Percentiles rank a stretch among this genome's conserved stretches.
These are phyloP conservation scores for Pedinophyceae sp. DNA, from an alignment of 139 green algal genomes.

Conservation along the genomic window DNA sequence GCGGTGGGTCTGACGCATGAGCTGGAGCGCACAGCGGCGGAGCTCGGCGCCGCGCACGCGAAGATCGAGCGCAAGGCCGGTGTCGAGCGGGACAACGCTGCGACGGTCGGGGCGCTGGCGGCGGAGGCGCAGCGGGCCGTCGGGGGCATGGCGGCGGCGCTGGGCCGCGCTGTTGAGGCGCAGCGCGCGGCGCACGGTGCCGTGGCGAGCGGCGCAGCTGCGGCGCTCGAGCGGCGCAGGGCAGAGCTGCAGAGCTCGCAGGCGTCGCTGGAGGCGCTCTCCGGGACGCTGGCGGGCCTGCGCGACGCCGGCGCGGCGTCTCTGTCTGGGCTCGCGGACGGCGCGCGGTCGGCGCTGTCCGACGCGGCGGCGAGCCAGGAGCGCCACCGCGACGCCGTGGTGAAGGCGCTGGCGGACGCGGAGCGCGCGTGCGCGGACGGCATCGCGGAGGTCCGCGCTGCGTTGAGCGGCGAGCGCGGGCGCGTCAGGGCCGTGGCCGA, in stretches of 20 bases:
- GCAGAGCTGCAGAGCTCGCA: conserved; percentile 5
- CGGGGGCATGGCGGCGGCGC: conserved; percentile 11
- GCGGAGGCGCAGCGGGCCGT: conserved; percentile 5
- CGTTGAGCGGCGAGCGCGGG: background rate
- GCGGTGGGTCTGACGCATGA: conserved; percentile 22
- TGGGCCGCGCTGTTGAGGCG: conserved; percentile 7
- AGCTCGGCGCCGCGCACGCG: background rate
- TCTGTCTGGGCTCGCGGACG: too few relatives aligned
- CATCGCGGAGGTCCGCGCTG: background rate
- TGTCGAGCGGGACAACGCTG: conserved; percentile 11
- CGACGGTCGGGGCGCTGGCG: conserved; percentile 14
- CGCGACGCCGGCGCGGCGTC: background rate
- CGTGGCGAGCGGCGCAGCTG: background rate
- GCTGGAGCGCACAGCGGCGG: conserved; percentile 14
- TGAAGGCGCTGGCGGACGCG: background rate
- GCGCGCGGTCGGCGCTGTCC: too few relatives aligned
- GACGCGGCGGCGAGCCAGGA: too few relatives aligned
- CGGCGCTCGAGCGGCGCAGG: conserved; percentile 3
- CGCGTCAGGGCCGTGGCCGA: background rate
- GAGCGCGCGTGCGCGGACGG: background rate
- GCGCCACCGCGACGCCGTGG: background rate
- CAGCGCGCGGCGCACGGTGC: conserved; percentile 15
- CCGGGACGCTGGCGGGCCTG: background rate
- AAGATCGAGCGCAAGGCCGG: conserved; percentile 7
- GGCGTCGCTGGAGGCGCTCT: background rate